phyloP scores from a whole-genome alignment of 768 basidiomycete species.

The Pleurotus djamor region DNA sequence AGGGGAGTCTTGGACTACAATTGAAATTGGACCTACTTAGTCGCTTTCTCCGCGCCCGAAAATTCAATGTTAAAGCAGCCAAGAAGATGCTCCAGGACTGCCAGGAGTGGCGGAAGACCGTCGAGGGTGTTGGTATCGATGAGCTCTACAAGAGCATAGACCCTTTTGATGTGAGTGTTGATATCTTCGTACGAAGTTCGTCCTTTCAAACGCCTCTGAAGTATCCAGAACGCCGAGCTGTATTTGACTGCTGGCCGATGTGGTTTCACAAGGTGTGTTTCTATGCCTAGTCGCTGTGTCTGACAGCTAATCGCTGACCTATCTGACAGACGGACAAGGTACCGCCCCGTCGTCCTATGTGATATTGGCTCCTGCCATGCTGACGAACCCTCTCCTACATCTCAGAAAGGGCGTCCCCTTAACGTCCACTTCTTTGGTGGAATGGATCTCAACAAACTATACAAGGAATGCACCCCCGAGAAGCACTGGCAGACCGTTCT shows the following conservation, averaged over 20 bases:
- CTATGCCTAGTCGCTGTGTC: too few species aligned
- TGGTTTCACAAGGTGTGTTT: conserved; percentile 68
- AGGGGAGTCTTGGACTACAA: background rate
- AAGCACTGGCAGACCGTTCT: conserved; percentile 62
- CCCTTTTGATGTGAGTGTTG: conserved; percentile 61
- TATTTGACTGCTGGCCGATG: conserved; percentile 78
- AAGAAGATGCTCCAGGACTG: conserved; percentile 68
- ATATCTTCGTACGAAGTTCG: background rate
- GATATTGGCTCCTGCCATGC: too few species aligned
- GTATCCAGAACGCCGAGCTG: conserved; percentile 68
- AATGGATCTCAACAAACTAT: conserved; percentile 55
- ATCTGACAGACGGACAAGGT: conserved; percentile 67
- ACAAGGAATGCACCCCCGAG: conserved; percentile 56
- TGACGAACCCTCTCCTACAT: background rate
- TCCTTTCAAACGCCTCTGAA: conserved; percentile 17
- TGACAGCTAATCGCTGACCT: background rate
- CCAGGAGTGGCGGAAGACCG: conserved; percentile 66
- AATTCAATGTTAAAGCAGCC: conserved; percentile 54
- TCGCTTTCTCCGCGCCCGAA: conserved; percentile 75
- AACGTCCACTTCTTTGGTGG: conserved; percentile 65
- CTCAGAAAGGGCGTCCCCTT: conserved; percentile 66
- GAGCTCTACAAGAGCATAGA: conserved; percentile 59
- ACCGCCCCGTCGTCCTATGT: too few species aligned
- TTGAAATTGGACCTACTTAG: conserved; percentile 27
- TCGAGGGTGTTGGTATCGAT: conserved; percentile 65